Percentiles rank a stretch among this genome's conserved stretches.
Conservation (phyloP, 2,329 filamentous ascomycete species). For the Nemania sp. region DNA sequence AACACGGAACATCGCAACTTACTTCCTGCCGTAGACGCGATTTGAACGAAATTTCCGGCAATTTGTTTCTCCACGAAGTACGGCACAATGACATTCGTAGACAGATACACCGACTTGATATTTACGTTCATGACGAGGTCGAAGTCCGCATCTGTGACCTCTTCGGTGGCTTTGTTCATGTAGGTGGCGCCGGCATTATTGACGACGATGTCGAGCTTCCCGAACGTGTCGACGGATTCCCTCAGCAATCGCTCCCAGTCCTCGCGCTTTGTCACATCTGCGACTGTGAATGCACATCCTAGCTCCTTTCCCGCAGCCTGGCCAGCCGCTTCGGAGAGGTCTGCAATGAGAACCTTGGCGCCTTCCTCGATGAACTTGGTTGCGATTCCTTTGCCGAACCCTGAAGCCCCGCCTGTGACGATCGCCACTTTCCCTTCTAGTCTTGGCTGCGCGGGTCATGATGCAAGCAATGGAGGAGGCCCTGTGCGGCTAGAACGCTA, state of each 20-base stretch:
- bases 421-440: slow-evolving; percentile 50
- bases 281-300: slow-evolving; percentile 48
- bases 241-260: slow-evolving; percentile 59
- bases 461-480: neutral
- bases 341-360: slow-evolving; percentile 63
- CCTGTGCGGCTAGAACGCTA: neutral
- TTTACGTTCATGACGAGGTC: slow-evolving; percentile 71
- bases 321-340: slow-evolving; percentile 60
- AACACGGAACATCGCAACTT: neutral
- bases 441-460: slow-evolving; percentile 36
- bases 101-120: slow-evolving; percentile 68
- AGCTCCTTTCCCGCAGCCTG: slow-evolving; percentile 51
- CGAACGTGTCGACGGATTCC: slow-evolving; percentile 50
- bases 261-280: slow-evolving; percentile 55
- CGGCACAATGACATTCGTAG: slow-evolving; percentile 61
- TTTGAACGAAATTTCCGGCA: slow-evolving; percentile 66
- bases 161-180: slow-evolving; percentile 63
- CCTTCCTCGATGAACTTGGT: slow-evolving; percentile 64
- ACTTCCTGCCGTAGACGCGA: slow-evolving; percentile 65
- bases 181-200: slow-evolving; percentile 67
- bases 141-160: slow-evolving; percentile 69
- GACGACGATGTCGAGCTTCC: slow-evolving; percentile 60
- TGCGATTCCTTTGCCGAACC: slow-evolving; percentile 67
- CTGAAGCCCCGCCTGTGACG: slow-evolving; percentile 60
- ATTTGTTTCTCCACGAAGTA: slow-evolving; percentile 60